Evolutionary conservation across 139 green algal species (phyloP), one percentile per base, ranked within the genome.

Genomic region (Picochlorum sp.): DNA sequence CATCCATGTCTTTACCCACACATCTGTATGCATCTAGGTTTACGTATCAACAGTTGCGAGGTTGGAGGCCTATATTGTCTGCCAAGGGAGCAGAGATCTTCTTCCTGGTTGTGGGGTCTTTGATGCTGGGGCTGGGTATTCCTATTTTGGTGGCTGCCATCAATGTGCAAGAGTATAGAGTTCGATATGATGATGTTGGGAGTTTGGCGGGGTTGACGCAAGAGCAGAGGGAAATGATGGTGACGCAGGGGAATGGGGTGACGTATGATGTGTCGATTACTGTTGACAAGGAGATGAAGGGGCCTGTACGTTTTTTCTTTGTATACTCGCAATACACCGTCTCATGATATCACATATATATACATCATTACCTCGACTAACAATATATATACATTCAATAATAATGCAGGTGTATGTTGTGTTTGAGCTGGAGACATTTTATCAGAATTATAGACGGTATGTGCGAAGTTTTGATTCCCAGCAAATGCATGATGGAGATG

Each of bases 391-490:
- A 50, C 55, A 30, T 68, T 65, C 16, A 8, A 54, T 54, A 13
- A 30, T 51, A 18, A 20, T 54, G 47, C 13, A 81, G 77, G 68
- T 98, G 0, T 98, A 88, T 57, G 58, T 98, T 28, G 95, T 91
- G 66, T 98, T 95, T 58, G 77, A 96, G 76, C 62, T 98, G 23
- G 70, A 82, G 7, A 84, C 81, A 37, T 91, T 87, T 49, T 95
- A 86, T 64, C 93, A 98, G 70, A 98, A 98, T 68, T 90, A 98
- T 76, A 76, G 91, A 3, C 69, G 88, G 49, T 95, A 92, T 54
- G 90, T 96, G 31, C 85, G 87, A 61, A 87, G 74, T 52, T 78
- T 82, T 44, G 87, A 79, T 58, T 71, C 91, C 63, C 63, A 75
- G 41, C 86, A 95, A 82, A 81, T 96, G 65, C 66, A 76, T 28